phyloP scores from a whole-genome alignment of 805 yeast species.

The Metschnikowia koreensis region DNA sequence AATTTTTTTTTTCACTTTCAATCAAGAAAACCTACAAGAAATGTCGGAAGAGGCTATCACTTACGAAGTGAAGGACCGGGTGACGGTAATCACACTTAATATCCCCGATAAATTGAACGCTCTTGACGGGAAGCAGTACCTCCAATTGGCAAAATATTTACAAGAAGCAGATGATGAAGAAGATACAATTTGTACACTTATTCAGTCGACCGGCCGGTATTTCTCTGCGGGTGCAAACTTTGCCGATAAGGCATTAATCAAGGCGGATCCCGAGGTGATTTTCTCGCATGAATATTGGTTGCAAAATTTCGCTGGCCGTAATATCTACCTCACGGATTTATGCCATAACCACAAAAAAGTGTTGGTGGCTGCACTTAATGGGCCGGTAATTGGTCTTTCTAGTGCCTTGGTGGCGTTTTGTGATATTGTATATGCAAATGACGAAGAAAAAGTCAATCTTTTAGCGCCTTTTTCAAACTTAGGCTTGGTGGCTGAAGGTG shows the following conservation, averaged over 20 bases:
- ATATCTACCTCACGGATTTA: constrained; percentile 63
- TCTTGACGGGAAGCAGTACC: constrained; percentile 61
- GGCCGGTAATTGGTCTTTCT: constrained; percentile 81
- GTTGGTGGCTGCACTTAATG: constrained; percentile 72
- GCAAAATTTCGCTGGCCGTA: constrained; percentile 63
- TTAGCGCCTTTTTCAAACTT: constrained; percentile 78
- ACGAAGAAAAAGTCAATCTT: constrained; percentile 54
- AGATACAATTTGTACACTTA: constrained; percentile 59
- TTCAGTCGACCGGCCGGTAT: constrained; percentile 69
- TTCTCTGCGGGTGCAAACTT: constrained; percentile 88
- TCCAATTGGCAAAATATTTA: constrained; percentile 55
- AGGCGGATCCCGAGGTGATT: constrained; percentile 25
- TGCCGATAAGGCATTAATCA: constrained; percentile 33
- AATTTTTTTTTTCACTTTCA: too few species aligned
- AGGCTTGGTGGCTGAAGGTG: constrained; percentile 84
- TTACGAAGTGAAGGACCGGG: constrained; percentile 45
- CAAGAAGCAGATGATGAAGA: constrained; percentile 63
- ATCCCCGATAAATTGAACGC: constrained; percentile 65
- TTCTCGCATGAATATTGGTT: constrained; percentile 47
- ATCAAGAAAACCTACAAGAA: too few species aligned
- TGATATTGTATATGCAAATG: constrained; percentile 71
- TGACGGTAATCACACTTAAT: constrained; percentile 64
- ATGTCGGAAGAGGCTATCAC: constrained; percentile 28
- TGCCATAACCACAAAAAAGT: constrained; percentile 71
- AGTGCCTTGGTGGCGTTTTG: constrained; percentile 73